Conservation (phyloP, 2,329 filamentous ascomycete genomes). For the Zalaria sp. region DNA sequence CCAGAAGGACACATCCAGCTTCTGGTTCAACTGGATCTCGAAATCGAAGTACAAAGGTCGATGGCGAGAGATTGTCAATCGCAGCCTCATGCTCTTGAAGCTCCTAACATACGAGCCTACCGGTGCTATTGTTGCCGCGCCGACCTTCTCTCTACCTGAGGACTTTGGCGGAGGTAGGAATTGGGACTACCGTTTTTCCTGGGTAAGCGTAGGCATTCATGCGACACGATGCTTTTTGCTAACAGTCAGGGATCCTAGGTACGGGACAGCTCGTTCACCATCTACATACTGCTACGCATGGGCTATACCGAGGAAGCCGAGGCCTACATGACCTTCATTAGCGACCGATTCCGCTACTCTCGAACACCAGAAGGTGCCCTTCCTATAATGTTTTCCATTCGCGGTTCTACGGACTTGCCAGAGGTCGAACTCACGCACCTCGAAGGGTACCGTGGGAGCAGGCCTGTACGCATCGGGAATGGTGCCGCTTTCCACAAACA, state of each 20-base stretch:
- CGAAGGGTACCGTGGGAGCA: conserved; percentile 57
- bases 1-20: conserved; percentile 56
- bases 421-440: conserved; percentile 56
- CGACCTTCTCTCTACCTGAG: conserved; percentile 49
- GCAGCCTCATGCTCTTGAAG: conserved; percentile 62
- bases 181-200: conserved; percentile 62
- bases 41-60: conserved; percentile 57
- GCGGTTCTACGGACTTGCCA: conserved; percentile 59
- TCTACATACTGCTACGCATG: conserved; percentile 61
- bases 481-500: conserved; percentile 64
- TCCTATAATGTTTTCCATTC: conserved; percentile 69
- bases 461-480: conserved; percentile 63
- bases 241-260: conserved; percentile 20
- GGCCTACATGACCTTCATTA: conserved; percentile 67
- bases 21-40: conserved; percentile 61
- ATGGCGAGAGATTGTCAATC: conserved; percentile 57
- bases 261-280: conserved; percentile 61
- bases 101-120: conserved; percentile 67
- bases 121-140: conserved; percentile 61
- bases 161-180: conserved; percentile 45
- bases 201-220: conserved; percentile 27
- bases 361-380: conserved; percentile 46
- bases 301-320: conserved; percentile 65
- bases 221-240: too few relatives aligned
- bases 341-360: conserved; percentile 51